Percentiles rank a stretch among this genome's conserved stretches.
Evolutionary conservation across 305 asterid genomes (phyloP).

Genomic region (Lippia alba): DNA sequence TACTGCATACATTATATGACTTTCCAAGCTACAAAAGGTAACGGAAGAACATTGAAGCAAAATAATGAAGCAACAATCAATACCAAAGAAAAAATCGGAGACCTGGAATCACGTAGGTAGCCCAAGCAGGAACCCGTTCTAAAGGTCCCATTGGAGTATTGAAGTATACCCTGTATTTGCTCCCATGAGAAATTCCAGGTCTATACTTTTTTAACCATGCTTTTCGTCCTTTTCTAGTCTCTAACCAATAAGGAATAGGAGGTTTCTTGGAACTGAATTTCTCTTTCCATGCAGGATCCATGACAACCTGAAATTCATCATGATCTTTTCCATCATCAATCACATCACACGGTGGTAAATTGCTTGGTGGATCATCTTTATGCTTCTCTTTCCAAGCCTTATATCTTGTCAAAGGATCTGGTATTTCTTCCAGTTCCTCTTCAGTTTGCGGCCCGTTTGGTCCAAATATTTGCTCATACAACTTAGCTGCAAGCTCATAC

Average conservation of each 20-base stretch:
- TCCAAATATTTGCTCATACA: constrained; percentile 95
- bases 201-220: constrained; percentile 89
- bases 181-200: constrained; percentile 94
- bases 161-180: constrained; percentile 88
- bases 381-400: constrained; percentile 95
- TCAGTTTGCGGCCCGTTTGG: constrained; percentile 98
- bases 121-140: constrained; percentile 99
- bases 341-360: constrained; percentile 86
- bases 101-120: constrained; percentile 95
- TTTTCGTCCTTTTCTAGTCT: constrained; percentile 93
- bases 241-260: constrained; percentile 94
- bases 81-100: constrained; percentile 33
- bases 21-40: constrained; percentile 15
- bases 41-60: constrained; percentile 30
- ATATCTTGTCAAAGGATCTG: constrained; percentile 85
- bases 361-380: constrained; percentile 91
- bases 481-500: constrained; percentile 76
- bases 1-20: constrained; percentile 6
- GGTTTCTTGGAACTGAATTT: constrained; percentile 77
- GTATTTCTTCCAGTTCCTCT: constrained; percentile 87
- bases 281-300: constrained; percentile 76
- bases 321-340: constrained; percentile 71
- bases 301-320: constrained; percentile 60
- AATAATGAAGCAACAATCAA: constrained; percentile 35
- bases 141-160: constrained; percentile 93